Conservation (phyloP, 2,329 filamentous ascomycete genomes). For the Trichophyton simii region DNA sequence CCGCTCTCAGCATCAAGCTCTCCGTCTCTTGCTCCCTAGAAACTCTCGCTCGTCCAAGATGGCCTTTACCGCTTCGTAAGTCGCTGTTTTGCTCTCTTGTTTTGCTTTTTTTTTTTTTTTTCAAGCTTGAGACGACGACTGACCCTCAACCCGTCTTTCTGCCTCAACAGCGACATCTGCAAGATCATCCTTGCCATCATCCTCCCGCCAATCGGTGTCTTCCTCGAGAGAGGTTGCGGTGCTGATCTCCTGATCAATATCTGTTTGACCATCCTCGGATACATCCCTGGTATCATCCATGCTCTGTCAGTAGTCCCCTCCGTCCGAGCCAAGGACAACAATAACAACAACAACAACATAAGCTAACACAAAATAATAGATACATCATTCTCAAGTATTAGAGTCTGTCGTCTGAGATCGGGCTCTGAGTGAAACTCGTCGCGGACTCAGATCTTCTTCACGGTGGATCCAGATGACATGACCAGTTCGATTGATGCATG, state of each 20-base stretch:
- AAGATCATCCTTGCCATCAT: constrained; percentile 81
- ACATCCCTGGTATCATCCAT: constrained; percentile 79
- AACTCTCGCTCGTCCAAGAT: constrained; percentile 28
- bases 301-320: constrained; percentile 51
- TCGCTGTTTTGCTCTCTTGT: constrained; percentile 12
- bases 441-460: background rate
- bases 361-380: background rate
- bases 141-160: background rate
- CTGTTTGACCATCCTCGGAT: constrained; percentile 65
- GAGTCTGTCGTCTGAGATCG: background rate
- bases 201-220: constrained; percentile 81
- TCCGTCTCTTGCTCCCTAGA: background rate
- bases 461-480: background rate
- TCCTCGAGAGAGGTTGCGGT: constrained; percentile 84
- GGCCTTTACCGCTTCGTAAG: constrained; percentile 41
- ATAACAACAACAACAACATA: too few relatives aligned
- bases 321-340: background rate
- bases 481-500: background rate
- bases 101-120: background rate
- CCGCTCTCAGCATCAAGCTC: background rate
- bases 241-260: constrained; percentile 88
- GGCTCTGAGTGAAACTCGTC: background rate
- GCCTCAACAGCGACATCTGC: constrained; percentile 51
- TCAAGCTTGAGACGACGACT: background rate
- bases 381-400: constrained; percentile 16